Base-by-base conservation (phyloP, 2,329 filamentous ascomycete species). In the Monosporascus cannonballus region DNA sequence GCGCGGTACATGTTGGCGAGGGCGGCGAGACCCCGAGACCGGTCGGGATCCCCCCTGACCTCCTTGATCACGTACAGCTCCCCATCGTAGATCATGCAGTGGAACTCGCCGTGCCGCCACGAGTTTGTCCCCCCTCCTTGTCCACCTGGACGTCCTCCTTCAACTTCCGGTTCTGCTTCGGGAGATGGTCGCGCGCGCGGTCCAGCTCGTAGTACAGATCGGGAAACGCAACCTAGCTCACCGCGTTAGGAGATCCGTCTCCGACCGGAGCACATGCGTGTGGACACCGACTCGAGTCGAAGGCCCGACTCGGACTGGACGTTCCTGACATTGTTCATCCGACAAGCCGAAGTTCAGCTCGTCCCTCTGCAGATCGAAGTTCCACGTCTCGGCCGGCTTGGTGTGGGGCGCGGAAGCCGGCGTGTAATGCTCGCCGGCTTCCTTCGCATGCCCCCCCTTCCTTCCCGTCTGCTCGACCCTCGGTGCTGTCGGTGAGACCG, bases 41-140 rank as follows among this genome's bases (percentile, higher is more conserved):
- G 59, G 48, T 64, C 61, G 9, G 61, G 59, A 42, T 63, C 61
- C 46, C 61, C 60, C 37, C 57, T 56, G 42, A 58, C 56, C 48
- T 61, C 54, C 49, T 56, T 50, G 27, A 55, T 53, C 34, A 60
- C 54, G 50, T 61, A 59, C n/a, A 61, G 44, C 48, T 61, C 55
- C 45, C 60, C 60, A 18, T 58, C 56, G 7, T 51, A 54, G 30
- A 62, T 58, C 58, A 61, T 59, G 39, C 49, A 55, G 47, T 60
- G 59, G 24, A 61, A 61, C 49, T 61, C 59, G 34, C 59, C 59
- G 27, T 61, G 59, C 11, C 50, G 48, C 3, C 52, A 52, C 11
- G 56, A 59, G 6, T 57, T 53, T 11, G 55, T 56, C 17, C 51
- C 14, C 44, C 54, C 36, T 60, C 53, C 17, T 44, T 34, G 47